A percentile compares a stretch with the other conserved stretches of the same genome.
Conservation (phyloP, 331 rosid genomes). For the Pyrus hybrid region DNA sequence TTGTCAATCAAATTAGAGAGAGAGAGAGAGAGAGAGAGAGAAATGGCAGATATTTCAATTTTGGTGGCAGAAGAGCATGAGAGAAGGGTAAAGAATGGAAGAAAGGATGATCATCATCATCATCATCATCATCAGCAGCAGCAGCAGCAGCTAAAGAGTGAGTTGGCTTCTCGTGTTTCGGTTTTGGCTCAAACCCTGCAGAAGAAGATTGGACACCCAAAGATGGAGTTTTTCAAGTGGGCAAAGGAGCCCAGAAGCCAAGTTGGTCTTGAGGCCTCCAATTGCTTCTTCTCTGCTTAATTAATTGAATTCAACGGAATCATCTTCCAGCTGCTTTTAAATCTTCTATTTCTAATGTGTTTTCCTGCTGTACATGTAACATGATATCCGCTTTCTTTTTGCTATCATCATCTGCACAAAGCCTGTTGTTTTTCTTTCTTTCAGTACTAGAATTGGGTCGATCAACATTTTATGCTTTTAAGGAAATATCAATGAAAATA, state of each 20-base stretch:
- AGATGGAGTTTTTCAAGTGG: constrained; percentile 8
- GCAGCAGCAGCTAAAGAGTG: background rate
- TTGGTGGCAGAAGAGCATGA: constrained; percentile 82
- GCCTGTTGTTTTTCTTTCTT: too few relatives aligned
- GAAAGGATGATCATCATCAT: background rate
- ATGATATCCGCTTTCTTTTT: too few relatives aligned
- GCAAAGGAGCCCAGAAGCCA: constrained; percentile 30
- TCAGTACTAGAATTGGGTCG: too few relatives aligned
- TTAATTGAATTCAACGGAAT: background rate
- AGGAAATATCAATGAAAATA: too few relatives aligned
- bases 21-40: background rate
- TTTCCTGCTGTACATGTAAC: too few relatives aligned
- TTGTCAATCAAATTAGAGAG: background rate
- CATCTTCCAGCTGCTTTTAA: background rate
- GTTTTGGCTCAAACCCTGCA: constrained; percentile 12
- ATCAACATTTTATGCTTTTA: too few relatives aligned
- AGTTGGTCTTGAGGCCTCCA: constrained; percentile 31
- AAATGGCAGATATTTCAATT: constrained; percentile 86
- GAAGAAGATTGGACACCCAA: background rate
- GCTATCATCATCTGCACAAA: too few relatives aligned
- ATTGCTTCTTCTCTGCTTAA: constrained; percentile 46
- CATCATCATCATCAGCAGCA: background rate
- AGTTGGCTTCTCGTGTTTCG: constrained; percentile 19
- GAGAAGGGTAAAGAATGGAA: constrained; percentile 44
- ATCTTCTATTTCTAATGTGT: too few relatives aligned